Evolutionary conservation across 1,284 basidiomycete species (phyloP).

Genomic region (Fomitopsis betulina): DNA sequence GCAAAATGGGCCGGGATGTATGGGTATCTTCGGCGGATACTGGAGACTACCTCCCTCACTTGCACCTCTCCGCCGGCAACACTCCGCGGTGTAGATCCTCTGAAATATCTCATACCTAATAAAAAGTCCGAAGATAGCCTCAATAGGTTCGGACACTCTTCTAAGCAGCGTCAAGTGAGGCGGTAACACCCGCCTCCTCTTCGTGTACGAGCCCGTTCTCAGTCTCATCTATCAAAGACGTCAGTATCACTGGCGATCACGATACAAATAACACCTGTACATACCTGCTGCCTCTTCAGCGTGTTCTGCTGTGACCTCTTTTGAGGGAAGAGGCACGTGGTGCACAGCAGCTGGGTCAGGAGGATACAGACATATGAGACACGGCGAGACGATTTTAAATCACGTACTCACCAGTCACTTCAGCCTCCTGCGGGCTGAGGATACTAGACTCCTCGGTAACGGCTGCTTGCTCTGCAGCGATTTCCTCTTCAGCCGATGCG

Average conservation of each 20-base stretch:
- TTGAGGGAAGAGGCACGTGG: background rate
- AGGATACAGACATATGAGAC: background rate
- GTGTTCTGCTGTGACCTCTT: background rate
- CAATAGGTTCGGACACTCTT: background rate
- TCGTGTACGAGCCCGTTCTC: background rate
- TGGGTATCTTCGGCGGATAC: conserved; percentile 4
- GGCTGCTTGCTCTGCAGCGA: background rate
- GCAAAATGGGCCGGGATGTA: background rate
- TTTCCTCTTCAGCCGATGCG: background rate
- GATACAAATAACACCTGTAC: background rate
- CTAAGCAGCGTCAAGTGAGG: background rate
- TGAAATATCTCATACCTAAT: background rate
- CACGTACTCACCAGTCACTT: background rate
- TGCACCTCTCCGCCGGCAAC: background rate
- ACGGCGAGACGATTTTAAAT: background rate
- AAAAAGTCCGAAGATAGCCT: background rate
- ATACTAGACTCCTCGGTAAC: background rate
- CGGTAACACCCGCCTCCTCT: background rate
- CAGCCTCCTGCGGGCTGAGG: background rate
- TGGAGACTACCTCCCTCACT: background rate
- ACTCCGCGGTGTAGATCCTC: background rate
- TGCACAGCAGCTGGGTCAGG: background rate
- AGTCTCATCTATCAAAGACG: background rate
- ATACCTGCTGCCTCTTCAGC: background rate
- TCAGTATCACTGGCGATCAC: background rate